These are phyloP conservation scores for Quercus tomentella DNA, from an alignment of 331 rosid species.

Conservation along the genomic window DNA sequence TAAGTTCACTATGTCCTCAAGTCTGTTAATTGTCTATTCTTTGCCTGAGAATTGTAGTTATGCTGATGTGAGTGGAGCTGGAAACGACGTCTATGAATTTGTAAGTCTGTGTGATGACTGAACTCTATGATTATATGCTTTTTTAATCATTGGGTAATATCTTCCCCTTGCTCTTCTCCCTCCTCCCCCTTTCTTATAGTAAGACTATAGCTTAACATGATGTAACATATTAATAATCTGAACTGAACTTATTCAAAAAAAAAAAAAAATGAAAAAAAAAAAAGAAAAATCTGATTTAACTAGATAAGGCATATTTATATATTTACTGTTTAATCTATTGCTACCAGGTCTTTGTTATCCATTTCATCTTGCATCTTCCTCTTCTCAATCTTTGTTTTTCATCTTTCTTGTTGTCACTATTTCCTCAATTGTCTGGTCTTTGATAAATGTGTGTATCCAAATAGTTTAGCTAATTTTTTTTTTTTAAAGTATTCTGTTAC, in stretches of 20 bases:
- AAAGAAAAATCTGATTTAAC: too few relatives aligned
- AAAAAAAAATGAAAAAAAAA: too few relatives aligned
- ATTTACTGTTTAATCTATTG: constrained; percentile 2
- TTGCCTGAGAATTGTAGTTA: constrained; percentile 41
- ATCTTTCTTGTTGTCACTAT: neutral
- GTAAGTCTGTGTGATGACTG: constrained; percentile 1
- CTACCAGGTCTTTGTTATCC: constrained; percentile 20
- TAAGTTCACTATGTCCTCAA: constrained; percentile 9
- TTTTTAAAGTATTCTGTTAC: neutral
- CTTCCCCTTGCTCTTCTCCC: neutral
- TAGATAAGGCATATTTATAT: neutral
- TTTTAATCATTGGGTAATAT: neutral
- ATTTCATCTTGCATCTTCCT: neutral
- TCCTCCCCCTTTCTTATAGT: neutral
- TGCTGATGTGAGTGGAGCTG: constrained; percentile 93
- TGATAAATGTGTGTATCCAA: neutral
- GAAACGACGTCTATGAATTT: constrained; percentile 63
- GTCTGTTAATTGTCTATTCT: constrained; percentile 25
- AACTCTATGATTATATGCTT: neutral
- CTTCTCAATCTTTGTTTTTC: neutral
- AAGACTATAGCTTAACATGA: neutral
- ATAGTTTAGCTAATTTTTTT: neutral
- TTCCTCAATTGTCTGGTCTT: neutral
- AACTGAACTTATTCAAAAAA: neutral
- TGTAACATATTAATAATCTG: neutral